phyloP scores from a whole-genome alignment of 192 early-diverging fungal species.

The Backusella australiensis region DNA sequence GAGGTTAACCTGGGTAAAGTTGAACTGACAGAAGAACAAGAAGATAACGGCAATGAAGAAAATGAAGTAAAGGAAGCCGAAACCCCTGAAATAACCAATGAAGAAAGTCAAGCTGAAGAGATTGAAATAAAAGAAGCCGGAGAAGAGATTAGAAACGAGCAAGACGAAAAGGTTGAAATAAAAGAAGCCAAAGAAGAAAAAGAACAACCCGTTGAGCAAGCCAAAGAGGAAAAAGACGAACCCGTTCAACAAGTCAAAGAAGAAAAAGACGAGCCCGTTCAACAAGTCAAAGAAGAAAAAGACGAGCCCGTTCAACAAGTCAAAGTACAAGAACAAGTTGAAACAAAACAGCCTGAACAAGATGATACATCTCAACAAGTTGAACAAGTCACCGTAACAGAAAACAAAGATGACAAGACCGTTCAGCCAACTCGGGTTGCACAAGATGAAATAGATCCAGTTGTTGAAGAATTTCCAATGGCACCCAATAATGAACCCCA shows the following conservation, averaged over 20 bases:
- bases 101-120: neutral
- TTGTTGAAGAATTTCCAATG: neutral
- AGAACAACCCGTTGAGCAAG: neutral
- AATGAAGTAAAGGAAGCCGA: neutral
- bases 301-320: neutral
- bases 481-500: neutral
- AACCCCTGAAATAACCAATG: neutral
- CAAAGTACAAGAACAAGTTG: neutral
- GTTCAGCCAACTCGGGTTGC: neutral
- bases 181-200: neutral
- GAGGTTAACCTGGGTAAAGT: no score
- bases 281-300: neutral
- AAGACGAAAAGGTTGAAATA: neutral
- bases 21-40: neutral
- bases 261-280: no score
- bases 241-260: neutral
- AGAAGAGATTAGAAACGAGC: neutral
- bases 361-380: neutral
- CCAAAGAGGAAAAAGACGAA: neutral
- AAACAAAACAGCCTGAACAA: neutral
- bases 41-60: neutral
- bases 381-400: neutral
- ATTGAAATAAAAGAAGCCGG: neutral
- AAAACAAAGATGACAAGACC: neutral
- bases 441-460: neutral